These are phyloP conservation scores for Ramaria sp. DNA, from an alignment of 768 basidiomycete genomes.

Conservation along the genomic window DNA sequence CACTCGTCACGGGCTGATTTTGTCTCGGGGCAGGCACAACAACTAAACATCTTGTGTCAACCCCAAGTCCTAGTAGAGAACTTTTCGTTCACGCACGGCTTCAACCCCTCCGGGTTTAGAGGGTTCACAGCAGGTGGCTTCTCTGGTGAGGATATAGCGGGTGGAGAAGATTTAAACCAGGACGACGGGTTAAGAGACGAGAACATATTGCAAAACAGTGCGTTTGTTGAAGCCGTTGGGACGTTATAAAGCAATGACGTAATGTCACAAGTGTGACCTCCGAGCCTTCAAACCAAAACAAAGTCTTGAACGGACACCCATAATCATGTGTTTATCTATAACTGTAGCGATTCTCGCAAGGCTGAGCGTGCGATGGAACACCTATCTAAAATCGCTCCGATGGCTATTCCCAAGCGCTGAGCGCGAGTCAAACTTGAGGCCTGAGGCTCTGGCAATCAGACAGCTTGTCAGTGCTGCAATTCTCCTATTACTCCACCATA, in stretches of 20 bases:
- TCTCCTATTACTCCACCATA: too few species aligned
- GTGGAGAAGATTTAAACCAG: constrained; percentile 29
- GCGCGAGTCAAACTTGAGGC: too few species aligned
- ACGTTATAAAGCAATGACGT: neutral
- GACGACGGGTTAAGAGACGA: constrained; percentile 30
- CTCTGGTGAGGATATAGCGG: constrained; percentile 19
- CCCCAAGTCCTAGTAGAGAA: neutral
- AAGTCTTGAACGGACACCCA: too few species aligned
- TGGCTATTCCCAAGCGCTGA: too few species aligned
- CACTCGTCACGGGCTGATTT: constrained; percentile 91
- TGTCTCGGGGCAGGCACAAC: constrained; percentile 92
- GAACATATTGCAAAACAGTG: neutral
- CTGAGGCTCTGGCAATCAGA: too few species aligned
- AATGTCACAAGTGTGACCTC: neutral
- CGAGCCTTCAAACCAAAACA: too few species aligned
- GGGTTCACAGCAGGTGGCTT: constrained; percentile 45
- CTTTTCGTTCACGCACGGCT: constrained; percentile 55
- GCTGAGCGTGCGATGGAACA: too few species aligned
- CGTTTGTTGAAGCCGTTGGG: neutral
- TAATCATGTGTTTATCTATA: too few species aligned
- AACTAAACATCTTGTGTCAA: constrained; percentile 37
- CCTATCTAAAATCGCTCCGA: too few species aligned
- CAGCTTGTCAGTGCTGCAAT: too few species aligned
- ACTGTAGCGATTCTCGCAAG: too few species aligned
- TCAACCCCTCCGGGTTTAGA: constrained; percentile 87